Evolutionary conservation across 805 yeast species (phyloP).

Genomic region (Hyphopichia homilentoma): DNA sequence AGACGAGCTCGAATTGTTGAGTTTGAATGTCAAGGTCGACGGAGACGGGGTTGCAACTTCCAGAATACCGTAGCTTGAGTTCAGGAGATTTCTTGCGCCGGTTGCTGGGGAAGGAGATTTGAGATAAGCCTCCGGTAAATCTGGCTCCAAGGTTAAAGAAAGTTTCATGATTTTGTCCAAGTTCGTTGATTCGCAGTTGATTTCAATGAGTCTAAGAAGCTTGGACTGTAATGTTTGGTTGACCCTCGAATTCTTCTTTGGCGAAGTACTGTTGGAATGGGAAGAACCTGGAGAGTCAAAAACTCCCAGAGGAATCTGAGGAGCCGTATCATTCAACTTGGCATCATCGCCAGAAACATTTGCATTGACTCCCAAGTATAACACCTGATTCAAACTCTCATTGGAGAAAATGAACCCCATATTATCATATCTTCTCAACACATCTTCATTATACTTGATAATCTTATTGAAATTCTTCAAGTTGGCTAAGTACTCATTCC

Average conservation of each 20-base stretch:
- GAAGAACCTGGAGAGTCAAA: conserved; percentile 5
- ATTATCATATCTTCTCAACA: conserved; percentile 34
- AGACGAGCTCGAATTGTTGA: conserved; percentile 13
- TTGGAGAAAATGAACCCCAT: conserved; percentile 43
- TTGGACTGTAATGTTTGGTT: conserved; percentile 27
- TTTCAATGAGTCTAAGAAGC: conserved; percentile 43
- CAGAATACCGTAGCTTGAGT: not conserved
- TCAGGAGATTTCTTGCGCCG: too few relatives aligned
- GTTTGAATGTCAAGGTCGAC: conserved; percentile 1
- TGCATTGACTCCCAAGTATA: conserved; percentile 36
- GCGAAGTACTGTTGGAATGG: conserved; percentile 1
- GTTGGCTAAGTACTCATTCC: conserved; percentile 67
- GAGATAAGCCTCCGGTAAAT: conserved; percentile 39
- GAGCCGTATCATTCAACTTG: conserved; percentile 12
- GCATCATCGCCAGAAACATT: conserved; percentile 13
- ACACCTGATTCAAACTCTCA: conserved; percentile 40
- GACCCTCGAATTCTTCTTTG: not conserved
- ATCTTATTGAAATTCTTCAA: conserved; percentile 42
- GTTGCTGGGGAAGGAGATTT: conserved; percentile 6
- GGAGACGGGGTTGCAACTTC: conserved; percentile 1
- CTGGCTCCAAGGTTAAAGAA: conserved; percentile 65
- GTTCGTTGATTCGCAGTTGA: conserved; percentile 41
- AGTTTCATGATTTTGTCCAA: conserved; percentile 56
- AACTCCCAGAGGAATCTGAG: too few relatives aligned
- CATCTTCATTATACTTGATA: conserved; percentile 37